phyloP scores from a whole-genome alignment of 139 green algal species.

The Edaphochlamys debaryana region DNA sequence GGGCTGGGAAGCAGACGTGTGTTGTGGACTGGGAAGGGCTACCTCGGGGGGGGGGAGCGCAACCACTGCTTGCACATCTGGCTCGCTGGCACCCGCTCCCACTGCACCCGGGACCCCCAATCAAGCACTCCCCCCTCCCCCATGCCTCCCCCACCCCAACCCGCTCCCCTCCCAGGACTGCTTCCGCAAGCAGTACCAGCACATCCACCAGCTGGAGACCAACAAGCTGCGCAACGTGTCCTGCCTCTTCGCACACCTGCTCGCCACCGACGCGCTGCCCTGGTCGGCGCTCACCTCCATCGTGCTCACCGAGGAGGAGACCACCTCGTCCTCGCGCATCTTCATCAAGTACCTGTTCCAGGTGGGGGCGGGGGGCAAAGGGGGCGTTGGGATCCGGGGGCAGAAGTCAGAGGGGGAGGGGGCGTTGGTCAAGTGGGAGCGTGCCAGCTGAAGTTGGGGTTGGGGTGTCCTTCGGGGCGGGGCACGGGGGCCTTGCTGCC shows the following conservation, averaged over 20 bases:
- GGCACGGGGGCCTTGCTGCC: too few relatives aligned
- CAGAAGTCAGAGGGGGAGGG: too few relatives aligned
- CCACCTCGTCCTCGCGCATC: slow-evolving; percentile 95
- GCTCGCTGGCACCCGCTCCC: too few relatives aligned
- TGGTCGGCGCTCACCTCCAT: slow-evolving; percentile 90
- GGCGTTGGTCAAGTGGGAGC: too few relatives aligned
- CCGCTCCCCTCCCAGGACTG: slow-evolving; percentile 68
- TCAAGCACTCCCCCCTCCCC: background rate
- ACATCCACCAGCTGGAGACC: slow-evolving; percentile 98
- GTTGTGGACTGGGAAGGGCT: too few relatives aligned
- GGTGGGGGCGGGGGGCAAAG: slow-evolving; percentile 38
- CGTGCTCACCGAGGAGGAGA: slow-evolving; percentile 97
- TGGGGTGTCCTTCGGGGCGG: too few relatives aligned
- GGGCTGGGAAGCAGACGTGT: too few relatives aligned
- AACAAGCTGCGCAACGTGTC: slow-evolving; percentile 99
- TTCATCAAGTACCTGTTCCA: slow-evolving; percentile 99
- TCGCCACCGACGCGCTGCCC: slow-evolving; percentile 88
- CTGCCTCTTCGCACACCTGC: slow-evolving; percentile 95
- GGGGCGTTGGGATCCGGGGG: too few relatives aligned
- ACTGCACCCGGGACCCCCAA: too few relatives aligned
- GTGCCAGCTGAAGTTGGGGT: too few relatives aligned
- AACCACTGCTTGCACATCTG: too few relatives aligned
- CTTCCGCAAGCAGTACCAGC: slow-evolving; percentile 93
- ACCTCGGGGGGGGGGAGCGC: too few relatives aligned
- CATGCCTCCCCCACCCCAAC: background rate